Base-by-base conservation (phyloP, 345 rosid genomes). In the Rhizophora mangle region DNA sequence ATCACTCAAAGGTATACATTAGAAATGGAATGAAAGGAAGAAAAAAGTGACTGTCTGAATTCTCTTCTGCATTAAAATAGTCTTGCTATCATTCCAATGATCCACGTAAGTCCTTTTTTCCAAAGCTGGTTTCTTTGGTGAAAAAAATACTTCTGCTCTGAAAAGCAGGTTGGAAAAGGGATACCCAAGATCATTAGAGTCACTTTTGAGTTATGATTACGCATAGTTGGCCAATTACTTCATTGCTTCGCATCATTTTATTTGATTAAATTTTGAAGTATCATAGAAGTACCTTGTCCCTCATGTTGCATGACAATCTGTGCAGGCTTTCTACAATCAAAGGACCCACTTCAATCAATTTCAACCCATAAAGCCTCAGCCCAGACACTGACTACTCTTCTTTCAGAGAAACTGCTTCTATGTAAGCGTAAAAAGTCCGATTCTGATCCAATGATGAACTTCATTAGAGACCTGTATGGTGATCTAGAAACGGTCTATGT, bases 401-500 rank as follows among this genome's bases (percentile, higher is more conserved):
- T 94, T n/a, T 71, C 91, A 6, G 83, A 82, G 70, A 85, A 79
- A 54, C 64, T 87, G 26, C 75, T 80, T 66, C 59, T 68, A 66
- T 65, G 89, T 70, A 84, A 83, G 79, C 75, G 76, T 8, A 87
- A 80, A 70, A 91, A 79, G 65, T 58, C 83, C 0, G 79, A 64
- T 71, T 73, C 72, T 3, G 92, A 87, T 68, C 96, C 93, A 24
- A 79, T 79, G 78, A 67, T 43, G 76, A 85, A 79, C 78, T 89
- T 87, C 74, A 69, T 82, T 10, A 76, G 74, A 65, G 97, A 95
- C 70, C 70, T 89, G 66, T 83, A 88, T 60, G 64, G 87, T 2
- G 99, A 88, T 67, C 66, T 92, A 58, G 99, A 95, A 74, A 78
- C 79, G 29, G 96, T 95, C 6, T 95, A 95, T 66, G 97, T 92